Evolutionary conservation across 176 grass and related monocot species (phyloP).

Genomic region (Oryza glumipatula): DNA sequence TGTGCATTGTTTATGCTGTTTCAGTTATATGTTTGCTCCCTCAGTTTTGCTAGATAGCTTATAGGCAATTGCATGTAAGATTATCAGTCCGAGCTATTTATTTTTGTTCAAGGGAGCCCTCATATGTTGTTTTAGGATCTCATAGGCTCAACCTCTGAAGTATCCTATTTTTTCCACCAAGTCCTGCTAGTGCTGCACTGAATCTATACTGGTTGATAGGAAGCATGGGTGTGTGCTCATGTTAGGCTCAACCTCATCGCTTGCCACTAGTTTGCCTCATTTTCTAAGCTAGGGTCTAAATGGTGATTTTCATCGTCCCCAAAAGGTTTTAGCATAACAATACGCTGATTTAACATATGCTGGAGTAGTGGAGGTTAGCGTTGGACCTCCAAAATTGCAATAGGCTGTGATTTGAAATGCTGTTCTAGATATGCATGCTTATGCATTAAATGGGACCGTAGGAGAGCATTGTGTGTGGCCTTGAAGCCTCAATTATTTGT

Average conservation of each 20-base stretch:
- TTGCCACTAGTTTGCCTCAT: background rate
- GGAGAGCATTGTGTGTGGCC: no score
- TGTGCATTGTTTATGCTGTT: conserved; percentile 5
- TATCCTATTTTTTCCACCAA: background rate
- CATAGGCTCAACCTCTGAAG: background rate
- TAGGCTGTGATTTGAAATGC: background rate
- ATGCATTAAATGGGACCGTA: no score
- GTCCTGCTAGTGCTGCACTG: background rate
- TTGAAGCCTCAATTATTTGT: no score
- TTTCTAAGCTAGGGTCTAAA: background rate
- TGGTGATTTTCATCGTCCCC: background rate
- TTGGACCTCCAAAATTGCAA: background rate
- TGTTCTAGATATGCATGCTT: no score
- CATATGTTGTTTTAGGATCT: background rate
- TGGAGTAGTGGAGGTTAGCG: background rate
- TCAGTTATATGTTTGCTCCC: background rate
- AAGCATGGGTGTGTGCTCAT: background rate
- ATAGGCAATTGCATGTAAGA: conserved; percentile 5
- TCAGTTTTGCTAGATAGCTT: conserved; percentile 31
- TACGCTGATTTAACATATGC: background rate
- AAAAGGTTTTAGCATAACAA: background rate
- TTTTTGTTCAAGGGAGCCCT: conserved; percentile 21
- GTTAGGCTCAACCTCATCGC: background rate
- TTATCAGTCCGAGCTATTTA: conserved; percentile 4
- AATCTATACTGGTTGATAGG: background rate